phyloP scores from a whole-genome alignment of 805 yeast species.

The Ogataea corticis region DNA sequence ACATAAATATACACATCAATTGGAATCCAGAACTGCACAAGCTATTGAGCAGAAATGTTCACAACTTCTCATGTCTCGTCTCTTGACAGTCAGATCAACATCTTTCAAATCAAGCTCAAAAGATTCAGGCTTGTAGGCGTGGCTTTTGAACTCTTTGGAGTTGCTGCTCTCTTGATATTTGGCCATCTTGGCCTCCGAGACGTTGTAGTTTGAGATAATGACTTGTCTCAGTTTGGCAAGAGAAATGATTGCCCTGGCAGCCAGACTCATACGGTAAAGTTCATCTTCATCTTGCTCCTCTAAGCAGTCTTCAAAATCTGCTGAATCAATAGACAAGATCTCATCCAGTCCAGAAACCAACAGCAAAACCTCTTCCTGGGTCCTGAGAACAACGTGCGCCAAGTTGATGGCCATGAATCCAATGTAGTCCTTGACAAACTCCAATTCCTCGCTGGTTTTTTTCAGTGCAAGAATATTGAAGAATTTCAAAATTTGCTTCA shows the following conservation, averaged over 20 bases:
- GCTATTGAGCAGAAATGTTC: slow-evolving; percentile 3
- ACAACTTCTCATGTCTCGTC: neutral
- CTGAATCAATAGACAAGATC: slow-evolving; percentile 42
- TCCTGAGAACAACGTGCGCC: slow-evolving; percentile 37
- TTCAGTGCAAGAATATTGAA: slow-evolving; percentile 27
- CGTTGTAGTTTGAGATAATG: slow-evolving; percentile 19
- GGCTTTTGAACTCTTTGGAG: slow-evolving; percentile 20
- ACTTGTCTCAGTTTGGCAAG: slow-evolving; percentile 16
- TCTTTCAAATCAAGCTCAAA: slow-evolving; percentile 8
- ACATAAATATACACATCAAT: neutral
- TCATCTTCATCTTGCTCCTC: slow-evolving; percentile 12
- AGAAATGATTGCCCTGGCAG: slow-evolving; percentile 20
- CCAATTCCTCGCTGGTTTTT: slow-evolving; percentile 10
- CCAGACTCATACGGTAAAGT: slow-evolving; percentile 8
- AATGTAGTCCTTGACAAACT: slow-evolving; percentile 29
- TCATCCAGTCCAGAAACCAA: slow-evolving; percentile 47
- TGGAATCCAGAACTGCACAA: slow-evolving; percentile 1
- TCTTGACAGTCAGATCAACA: slow-evolving; percentile 10
- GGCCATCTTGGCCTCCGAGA: slow-evolving; percentile 21
- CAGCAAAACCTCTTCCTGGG: slow-evolving; percentile 52
- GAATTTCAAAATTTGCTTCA: slow-evolving; percentile 34
- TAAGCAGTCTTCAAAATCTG: slow-evolving; percentile 33
- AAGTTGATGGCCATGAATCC: slow-evolving; percentile 42
- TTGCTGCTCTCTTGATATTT: slow-evolving; percentile 23
- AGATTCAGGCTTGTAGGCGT: slow-evolving; percentile 15